phyloP scores from a whole-genome alignment of 345 rosid genomes.

The Salix caprea region DNA sequence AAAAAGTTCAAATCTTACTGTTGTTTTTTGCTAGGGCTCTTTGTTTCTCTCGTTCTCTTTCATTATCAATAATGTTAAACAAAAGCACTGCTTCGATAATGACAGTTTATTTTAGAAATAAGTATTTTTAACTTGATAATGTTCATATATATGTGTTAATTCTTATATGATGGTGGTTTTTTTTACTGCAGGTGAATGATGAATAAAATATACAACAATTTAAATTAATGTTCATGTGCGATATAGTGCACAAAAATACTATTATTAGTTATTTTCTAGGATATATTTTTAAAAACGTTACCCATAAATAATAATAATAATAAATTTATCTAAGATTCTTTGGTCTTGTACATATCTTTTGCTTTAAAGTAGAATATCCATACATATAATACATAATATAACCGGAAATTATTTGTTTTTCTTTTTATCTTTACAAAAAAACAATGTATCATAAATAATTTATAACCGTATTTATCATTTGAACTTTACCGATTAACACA shows the following conservation, averaged over 20 bases:
- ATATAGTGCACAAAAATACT: too few species aligned
- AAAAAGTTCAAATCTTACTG: constrained; percentile 15
- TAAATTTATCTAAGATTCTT: too few species aligned
- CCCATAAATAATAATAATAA: too few species aligned
- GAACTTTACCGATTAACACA: not conserved
- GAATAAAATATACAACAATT: too few species aligned
- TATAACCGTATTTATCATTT: too few species aligned
- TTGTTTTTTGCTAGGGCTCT: not conserved
- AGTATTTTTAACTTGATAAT: constrained; percentile 9
- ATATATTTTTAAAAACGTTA: too few species aligned
- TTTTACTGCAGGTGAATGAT: too few species aligned
- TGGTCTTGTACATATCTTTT: too few species aligned
- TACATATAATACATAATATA: not conserved
- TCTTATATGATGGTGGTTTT: not conserved
- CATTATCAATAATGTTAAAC: not conserved
- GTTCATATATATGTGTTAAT: not conserved
- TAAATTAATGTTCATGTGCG: too few species aligned
- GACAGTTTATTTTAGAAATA: constrained; percentile 8
- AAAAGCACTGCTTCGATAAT: not conserved
- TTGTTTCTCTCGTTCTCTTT: not conserved
- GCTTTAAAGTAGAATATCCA: too few species aligned
- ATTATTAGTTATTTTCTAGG: too few species aligned
- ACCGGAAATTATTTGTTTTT: not conserved
- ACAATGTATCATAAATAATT: not conserved
- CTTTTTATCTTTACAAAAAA: too few species aligned